phyloP scores from a whole-genome alignment of 108 stramenopile species.

The Skeletonema potamos region DNA sequence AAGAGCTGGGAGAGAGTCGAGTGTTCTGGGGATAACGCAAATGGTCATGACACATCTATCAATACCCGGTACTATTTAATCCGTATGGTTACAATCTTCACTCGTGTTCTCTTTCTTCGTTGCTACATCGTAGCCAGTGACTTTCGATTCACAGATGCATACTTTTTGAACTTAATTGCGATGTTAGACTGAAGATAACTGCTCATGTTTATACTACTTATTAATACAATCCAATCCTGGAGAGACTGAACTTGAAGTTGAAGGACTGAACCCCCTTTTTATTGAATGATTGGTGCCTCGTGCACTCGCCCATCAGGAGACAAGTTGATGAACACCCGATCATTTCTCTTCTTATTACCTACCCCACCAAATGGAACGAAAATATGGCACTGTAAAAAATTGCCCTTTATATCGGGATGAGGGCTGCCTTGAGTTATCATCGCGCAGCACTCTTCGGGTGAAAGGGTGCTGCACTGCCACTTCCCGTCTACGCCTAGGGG shows the following conservation, averaged over 20 bases:
- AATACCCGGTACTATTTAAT: background rate
- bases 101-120: background rate
- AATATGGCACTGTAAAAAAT: slow-evolving; percentile 39
- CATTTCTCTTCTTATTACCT: slow-evolving; percentile 16
- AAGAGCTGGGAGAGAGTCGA: background rate
- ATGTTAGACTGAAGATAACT: too few species aligned
- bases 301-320: slow-evolving; percentile 32
- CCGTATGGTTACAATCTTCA: background rate
- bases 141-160: too few species aligned
- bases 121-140: too few species aligned
- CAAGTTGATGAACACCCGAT: slow-evolving; percentile 22
- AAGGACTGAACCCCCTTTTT: background rate
- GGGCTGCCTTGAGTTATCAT: background rate
- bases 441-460: slow-evolving; percentile 29
- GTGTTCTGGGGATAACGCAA: background rate
- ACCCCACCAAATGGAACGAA: slow-evolving; percentile 37
- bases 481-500: slow-evolving; percentile 37
- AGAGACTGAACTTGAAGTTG: too few species aligned
- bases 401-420: slow-evolving; percentile 14
- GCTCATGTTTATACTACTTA: too few species aligned
- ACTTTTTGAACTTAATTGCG: too few species aligned
- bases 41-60: background rate
- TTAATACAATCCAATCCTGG: too few species aligned
- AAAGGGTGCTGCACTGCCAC: slow-evolving; percentile 20
- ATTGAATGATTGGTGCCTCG: slow-evolving; percentile 22